A percentile compares a stretch with the other conserved stretches of the same genome.
These are phyloP conservation scores for Penicillium coffeae DNA, from an alignment of 495 filamentous ascomycete genomes.

Conservation along the genomic window DNA sequence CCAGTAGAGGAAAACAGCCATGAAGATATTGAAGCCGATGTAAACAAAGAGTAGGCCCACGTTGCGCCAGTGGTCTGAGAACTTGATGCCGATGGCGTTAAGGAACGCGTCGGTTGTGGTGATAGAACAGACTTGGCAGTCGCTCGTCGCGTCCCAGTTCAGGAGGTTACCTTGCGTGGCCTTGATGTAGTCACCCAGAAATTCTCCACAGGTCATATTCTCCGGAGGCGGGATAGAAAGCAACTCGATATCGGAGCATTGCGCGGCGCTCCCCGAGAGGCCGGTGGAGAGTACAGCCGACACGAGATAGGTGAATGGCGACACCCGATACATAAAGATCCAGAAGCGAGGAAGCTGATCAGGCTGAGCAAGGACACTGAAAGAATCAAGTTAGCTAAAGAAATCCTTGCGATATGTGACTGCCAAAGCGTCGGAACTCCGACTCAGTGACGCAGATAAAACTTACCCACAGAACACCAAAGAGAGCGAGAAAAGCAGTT, in stretches of 20 bases:
- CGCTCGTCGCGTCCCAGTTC: constrained; percentile 41
- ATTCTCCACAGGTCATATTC: constrained; percentile 52
- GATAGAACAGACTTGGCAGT: constrained; percentile 64
- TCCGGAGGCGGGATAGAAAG: constrained; percentile 48
- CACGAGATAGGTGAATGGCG: constrained; percentile 70
- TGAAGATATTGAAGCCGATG: constrained; percentile 67
- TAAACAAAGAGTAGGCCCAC: constrained; percentile 65
- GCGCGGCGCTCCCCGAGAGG: constrained; percentile 55
- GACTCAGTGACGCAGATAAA: no score
- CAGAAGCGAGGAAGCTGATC: constrained; percentile 64
- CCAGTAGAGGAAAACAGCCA: constrained; percentile 74
- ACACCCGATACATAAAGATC: constrained; percentile 81
- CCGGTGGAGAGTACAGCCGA: constrained; percentile 59
- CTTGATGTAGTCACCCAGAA: constrained; percentile 50
- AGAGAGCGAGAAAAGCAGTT: constrained; percentile 62
- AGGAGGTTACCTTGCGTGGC: constrained; percentile 52
- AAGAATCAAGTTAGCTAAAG: not conserved
- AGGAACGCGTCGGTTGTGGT: constrained; percentile 61
- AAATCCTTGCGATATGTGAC: no score
- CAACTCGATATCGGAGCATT: constrained; percentile 56
- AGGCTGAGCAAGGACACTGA: constrained; percentile 55
- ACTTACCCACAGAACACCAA: constrained; percentile 63
- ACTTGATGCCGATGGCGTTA: constrained; percentile 42
- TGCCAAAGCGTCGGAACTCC: no score
- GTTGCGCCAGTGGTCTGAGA: constrained; percentile 64